Conservation (phyloP, 2,329 filamentous ascomycete genomes). For the Chaetomiaceae sp. region DNA sequence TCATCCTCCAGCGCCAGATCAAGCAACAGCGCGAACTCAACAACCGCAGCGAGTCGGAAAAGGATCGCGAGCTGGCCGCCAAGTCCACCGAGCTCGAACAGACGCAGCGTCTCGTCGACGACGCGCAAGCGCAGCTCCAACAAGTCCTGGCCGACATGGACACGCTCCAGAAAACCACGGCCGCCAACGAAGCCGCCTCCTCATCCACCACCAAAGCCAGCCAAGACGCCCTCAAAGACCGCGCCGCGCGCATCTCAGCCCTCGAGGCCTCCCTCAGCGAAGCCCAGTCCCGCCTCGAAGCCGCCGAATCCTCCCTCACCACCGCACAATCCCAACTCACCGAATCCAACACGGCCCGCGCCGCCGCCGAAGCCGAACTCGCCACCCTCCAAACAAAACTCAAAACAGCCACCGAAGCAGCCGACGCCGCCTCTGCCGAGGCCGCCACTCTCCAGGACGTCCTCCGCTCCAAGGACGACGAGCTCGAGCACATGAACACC, state of each 20-base stretch:
- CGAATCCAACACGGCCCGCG: slow-evolving; percentile 13
- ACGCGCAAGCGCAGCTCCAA: slow-evolving; percentile 46
- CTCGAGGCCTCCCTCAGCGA: slow-evolving; percentile 41
- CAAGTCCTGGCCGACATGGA: slow-evolving; percentile 46
- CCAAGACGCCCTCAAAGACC: slow-evolving; percentile 39
- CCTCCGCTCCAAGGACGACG: slow-evolving; percentile 45
- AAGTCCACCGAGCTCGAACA: slow-evolving; percentile 53
- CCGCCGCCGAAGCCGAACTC: slow-evolving; percentile 23
- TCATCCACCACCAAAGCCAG: slow-evolving; percentile 34
- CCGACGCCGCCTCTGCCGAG: slow-evolving; percentile 27
- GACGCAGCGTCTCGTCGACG: slow-evolving; percentile 29
- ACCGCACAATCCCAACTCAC: slow-evolving; percentile 32
- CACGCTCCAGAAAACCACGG: slow-evolving; percentile 29
- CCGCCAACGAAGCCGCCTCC: slow-evolving; percentile 27
- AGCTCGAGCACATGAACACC: slow-evolving; percentile 47
- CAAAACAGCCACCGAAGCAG: slow-evolving; percentile 14
- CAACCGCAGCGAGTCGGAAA: slow-evolving; percentile 72
- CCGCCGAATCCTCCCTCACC: slow-evolving; percentile 36
- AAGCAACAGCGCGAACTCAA: slow-evolving; percentile 94
- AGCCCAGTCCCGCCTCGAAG: slow-evolving; percentile 34
- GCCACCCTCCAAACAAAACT: slow-evolving; percentile 35
- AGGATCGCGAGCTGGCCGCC: slow-evolving; percentile 58
- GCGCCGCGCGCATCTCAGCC: slow-evolving; percentile 39
- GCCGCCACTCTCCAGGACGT: slow-evolving; percentile 39
- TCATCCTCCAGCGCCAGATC: slow-evolving; percentile 83